These are phyloP conservation scores for Paraphaeosphaeria minitans DNA, from an alignment of 2,329 filamentous ascomycete genomes.

Conservation along the genomic window DNA sequence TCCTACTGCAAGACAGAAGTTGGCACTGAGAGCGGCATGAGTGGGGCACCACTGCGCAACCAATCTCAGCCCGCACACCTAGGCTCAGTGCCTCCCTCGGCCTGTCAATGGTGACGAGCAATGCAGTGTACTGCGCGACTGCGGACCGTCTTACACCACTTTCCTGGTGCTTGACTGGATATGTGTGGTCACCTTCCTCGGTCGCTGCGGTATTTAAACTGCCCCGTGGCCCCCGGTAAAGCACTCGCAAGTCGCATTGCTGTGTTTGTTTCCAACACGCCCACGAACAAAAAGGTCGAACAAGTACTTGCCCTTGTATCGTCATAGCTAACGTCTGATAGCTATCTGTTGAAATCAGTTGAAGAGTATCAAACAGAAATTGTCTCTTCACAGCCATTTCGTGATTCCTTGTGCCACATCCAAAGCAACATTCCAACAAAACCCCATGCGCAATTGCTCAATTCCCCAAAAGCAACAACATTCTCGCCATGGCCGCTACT, in stretches of 20 bases:
- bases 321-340: slow-evolving; percentile 2
- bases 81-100: background rate
- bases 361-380: background rate
- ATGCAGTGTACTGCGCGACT: background rate
- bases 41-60: slow-evolving; percentile 5
- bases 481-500: slow-evolving; percentile 9
- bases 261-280: background rate
- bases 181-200: background rate
- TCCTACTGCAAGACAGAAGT: background rate
- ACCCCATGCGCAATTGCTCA: background rate
- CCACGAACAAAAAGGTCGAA: slow-evolving; percentile 1
- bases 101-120: slow-evolving; percentile 2
- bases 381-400: background rate
- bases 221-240: background rate
- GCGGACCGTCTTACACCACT: background rate
- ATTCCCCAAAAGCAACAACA: background rate
- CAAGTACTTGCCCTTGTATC: slow-evolving; percentile 4
- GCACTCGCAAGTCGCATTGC: background rate
- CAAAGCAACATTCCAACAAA: slow-evolving; percentile 1
- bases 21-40: background rate
- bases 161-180: background rate
- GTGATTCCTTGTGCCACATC: background rate
- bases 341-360: slow-evolving; percentile 4
- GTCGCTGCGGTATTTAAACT: slow-evolving; percentile 3
- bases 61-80: slow-evolving; percentile 1